Conservation (phyloP, 352 stramenopile genomes). For the Phytopythium sindhum region DNA sequence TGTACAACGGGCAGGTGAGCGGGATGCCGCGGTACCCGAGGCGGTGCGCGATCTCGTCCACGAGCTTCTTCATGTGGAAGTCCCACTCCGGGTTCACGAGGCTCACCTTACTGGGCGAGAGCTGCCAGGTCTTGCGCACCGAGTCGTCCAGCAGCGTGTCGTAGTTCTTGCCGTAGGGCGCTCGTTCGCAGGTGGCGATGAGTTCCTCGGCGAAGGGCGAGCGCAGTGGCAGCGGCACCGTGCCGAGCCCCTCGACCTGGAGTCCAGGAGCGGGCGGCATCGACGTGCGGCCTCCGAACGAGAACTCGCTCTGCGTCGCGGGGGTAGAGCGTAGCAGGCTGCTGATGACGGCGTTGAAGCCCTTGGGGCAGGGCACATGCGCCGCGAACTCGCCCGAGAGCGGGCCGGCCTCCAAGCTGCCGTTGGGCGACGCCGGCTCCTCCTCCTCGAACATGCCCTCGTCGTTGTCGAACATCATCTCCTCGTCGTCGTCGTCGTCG, state of each 20-base stretch:
- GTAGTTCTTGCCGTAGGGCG: slow-evolving; percentile 5
- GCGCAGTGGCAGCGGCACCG: slow-evolving; percentile 9
- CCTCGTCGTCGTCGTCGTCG: not conserved
- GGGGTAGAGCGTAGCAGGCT: slow-evolving; percentile 9
- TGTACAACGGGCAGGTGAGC: slow-evolving; percentile 27
- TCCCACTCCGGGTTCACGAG: slow-evolving; percentile 16
- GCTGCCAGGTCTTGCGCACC: slow-evolving; percentile 13
- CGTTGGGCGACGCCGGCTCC: slow-evolving; percentile 3
- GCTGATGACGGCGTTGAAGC: slow-evolving; percentile 10
- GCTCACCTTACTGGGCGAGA: slow-evolving; percentile 11
- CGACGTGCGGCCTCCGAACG: slow-evolving; percentile 12
- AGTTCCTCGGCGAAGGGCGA: slow-evolving; percentile 9
- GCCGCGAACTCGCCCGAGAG: not conserved
- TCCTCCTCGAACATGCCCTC: slow-evolving; percentile 3
- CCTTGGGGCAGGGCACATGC: not conserved
- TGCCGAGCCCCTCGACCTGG: slow-evolving; percentile 9
- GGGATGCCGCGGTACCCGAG: slow-evolving; percentile 12
- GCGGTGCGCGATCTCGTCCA: not conserved
- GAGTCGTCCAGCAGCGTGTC: slow-evolving; percentile 10
- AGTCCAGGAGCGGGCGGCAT: slow-evolving; percentile 11
- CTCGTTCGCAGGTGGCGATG: slow-evolving; percentile 6
- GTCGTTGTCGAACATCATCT: slow-evolving; percentile 5
- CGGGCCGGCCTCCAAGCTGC: slow-evolving; percentile 2
- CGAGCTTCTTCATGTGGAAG: slow-evolving; percentile 7
- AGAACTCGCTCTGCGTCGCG: slow-evolving; percentile 7